Conservation (phyloP, 192 early-diverging fungal genomes). For the Coemansia sp. region DNA sequence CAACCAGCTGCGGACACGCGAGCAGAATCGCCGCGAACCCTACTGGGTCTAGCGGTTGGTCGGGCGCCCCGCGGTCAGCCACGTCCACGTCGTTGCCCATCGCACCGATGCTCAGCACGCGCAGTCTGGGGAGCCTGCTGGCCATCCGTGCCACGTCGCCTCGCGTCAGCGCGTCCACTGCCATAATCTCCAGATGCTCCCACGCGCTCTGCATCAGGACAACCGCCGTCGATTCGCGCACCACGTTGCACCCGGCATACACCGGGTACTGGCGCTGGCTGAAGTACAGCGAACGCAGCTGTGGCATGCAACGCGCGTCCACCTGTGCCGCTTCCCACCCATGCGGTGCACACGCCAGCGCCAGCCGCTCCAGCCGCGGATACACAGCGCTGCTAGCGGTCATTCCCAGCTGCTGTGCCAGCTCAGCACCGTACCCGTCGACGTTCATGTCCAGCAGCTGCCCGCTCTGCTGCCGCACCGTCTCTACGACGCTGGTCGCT, state of each 20-base stretch:
- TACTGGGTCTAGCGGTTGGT: background rate
- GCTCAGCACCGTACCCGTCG: slow-evolving; percentile 2
- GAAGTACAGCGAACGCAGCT: slow-evolving; percentile 19
- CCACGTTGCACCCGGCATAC: slow-evolving; percentile 6
- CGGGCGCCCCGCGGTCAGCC: background rate
- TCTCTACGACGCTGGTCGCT: background rate
- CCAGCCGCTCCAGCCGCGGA: slow-evolving; percentile 19
- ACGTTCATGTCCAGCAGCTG: slow-evolving; percentile 29
- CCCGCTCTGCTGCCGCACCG: slow-evolving; percentile 3
- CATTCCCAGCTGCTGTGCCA: slow-evolving; percentile 10
- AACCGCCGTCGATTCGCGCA: background rate
- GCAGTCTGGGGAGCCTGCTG: slow-evolving; percentile 9
- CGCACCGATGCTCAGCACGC: slow-evolving; percentile 23
- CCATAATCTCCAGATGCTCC: slow-evolving; percentile 11
- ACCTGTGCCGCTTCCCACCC: background rate
- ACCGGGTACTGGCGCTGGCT: slow-evolving; percentile 21
- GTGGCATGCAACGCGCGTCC: slow-evolving; percentile 15
- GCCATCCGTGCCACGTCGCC: slow-evolving; percentile 15
- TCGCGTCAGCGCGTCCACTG: slow-evolving; percentile 17
- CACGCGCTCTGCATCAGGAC: slow-evolving; percentile 13
- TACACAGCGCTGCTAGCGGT: background rate
- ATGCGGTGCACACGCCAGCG: slow-evolving; percentile 11
- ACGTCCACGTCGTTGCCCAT: slow-evolving; percentile 23
- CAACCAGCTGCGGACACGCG: slow-evolving; percentile 10
- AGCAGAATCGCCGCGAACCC: slow-evolving; percentile 8